Evolutionary conservation across 2,329 filamentous ascomycete genomes (phyloP).

Genomic region (Colletotrichum cordylinicola): DNA sequence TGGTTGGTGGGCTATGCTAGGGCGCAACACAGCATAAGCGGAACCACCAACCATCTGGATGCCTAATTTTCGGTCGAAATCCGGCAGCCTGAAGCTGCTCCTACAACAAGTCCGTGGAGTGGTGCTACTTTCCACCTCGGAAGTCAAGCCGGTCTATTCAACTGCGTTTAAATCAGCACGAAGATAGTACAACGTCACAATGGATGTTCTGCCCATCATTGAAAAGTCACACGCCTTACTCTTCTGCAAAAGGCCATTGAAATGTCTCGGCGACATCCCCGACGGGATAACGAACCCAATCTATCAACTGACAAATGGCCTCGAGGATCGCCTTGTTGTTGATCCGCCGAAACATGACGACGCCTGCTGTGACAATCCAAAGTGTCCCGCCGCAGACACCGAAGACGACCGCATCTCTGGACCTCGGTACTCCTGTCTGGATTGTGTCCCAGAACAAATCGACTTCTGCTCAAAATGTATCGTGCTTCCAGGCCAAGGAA

Average conservation of each 20-base stretch:
- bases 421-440: neutral
- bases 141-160: rapidly evolving
- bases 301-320: neutral
- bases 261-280: neutral
- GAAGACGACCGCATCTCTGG: neutral
- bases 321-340: neutral
- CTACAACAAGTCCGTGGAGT: neutral
- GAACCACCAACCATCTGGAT: neutral
- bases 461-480: neutral
- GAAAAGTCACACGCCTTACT: neutral
- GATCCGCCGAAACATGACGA: neutral
- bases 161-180: rapidly evolving
- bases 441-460: neutral
- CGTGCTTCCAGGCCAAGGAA: neutral
- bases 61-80: neutral
- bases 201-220: neutral
- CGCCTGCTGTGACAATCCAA: neutral
- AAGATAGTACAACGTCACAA: neutral
- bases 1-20: neutral
- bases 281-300: neutral
- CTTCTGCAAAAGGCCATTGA: rapidly evolving
- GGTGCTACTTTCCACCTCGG: neutral
- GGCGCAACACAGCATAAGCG: neutral
- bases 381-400: neutral
- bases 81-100: neutral